Evolutionary conservation across 148 eudicot species (phyloP).

Genomic region (Euryodendron excelsum): DNA sequence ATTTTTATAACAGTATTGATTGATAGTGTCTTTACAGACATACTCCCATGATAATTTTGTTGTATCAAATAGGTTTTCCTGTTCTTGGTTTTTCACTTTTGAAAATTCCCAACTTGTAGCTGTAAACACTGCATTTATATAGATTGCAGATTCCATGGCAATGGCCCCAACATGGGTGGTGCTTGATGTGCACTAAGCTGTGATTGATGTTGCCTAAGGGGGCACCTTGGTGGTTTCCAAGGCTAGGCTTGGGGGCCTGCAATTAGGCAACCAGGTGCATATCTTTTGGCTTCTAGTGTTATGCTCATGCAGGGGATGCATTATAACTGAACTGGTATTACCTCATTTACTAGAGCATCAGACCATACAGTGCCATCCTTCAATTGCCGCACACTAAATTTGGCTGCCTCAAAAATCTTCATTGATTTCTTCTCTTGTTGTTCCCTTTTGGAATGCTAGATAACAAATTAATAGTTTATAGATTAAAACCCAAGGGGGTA

Average conservation of each 20-base stretch:
- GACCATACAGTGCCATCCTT: not conserved
- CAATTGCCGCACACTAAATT: not conserved
- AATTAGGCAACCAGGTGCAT: conserved; percentile 12
- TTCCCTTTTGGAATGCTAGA: no score
- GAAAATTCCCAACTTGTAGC: not conserved
- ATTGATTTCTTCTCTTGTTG: no score
- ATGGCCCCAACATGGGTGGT: not conserved
- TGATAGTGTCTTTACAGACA: not conserved
- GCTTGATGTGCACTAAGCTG: not conserved
- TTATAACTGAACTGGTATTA: not conserved
- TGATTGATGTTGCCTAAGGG: not conserved
- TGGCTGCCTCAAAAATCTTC: not conserved
- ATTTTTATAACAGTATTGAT: not conserved
- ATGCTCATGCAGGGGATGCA: not conserved
- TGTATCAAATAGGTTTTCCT: not conserved
- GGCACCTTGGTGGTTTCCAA: no score
- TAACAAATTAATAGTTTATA: no score
- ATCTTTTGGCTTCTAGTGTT: not conserved
- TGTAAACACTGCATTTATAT: not conserved
- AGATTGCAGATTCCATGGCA: not conserved
- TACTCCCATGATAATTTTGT: not conserved
- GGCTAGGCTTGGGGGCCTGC: not conserved
- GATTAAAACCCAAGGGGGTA: no score
- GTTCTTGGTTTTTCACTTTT: not conserved
- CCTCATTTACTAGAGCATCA: not conserved